These are phyloP conservation scores for Saturnispora silvae DNA, from an alignment of 805 yeast genomes.

Conservation along the genomic window DNA sequence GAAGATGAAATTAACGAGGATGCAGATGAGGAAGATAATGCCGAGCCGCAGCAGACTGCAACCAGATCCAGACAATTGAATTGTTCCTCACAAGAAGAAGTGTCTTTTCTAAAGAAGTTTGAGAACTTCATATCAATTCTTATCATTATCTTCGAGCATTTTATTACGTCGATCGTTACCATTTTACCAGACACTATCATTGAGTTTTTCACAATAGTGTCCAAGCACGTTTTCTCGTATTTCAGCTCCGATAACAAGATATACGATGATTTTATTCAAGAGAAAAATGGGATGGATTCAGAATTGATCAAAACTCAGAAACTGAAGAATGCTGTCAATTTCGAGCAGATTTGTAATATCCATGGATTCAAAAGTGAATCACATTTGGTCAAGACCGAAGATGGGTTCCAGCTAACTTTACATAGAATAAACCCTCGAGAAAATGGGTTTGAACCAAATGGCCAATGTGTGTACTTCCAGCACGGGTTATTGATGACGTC, in stretches of 20 bases:
- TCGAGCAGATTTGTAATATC: conserved; percentile 54
- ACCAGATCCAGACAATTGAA: too few relatives aligned
- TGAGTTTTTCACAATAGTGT: conserved; percentile 16
- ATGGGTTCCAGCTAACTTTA: conserved; percentile 63
- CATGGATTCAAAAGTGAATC: conserved; percentile 68
- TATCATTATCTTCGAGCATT: conserved; percentile 20
- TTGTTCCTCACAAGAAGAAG: too few relatives aligned
- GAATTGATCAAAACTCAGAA: conserved; percentile 20
- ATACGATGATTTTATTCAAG: conserved; percentile 17
- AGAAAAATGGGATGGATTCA: conserved; percentile 11
- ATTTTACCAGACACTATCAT: conserved; percentile 20
- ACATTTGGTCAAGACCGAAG: conserved; percentile 67
- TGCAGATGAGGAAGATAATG: neutral
- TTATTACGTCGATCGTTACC: conserved; percentile 19
- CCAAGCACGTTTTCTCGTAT: conserved; percentile 15
- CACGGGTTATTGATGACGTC: conserved; percentile 88
- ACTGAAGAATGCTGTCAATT: conserved; percentile 37
- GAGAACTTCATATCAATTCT: conserved; percentile 17
- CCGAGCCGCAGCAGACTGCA: neutral
- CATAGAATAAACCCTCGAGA: conserved; percentile 48
- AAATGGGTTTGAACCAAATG: conserved; percentile 25
- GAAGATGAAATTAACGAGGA: neutral
- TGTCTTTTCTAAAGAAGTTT: conserved; percentile 7
- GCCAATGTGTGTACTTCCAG: conserved; percentile 67
- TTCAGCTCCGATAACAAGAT: conserved; percentile 16